A percentile compares a stretch with the other conserved stretches of the same genome.
phyloP scores from a whole-genome alignment of 192 early-diverging fungal genomes.

The Coemansia sp. region DNA sequence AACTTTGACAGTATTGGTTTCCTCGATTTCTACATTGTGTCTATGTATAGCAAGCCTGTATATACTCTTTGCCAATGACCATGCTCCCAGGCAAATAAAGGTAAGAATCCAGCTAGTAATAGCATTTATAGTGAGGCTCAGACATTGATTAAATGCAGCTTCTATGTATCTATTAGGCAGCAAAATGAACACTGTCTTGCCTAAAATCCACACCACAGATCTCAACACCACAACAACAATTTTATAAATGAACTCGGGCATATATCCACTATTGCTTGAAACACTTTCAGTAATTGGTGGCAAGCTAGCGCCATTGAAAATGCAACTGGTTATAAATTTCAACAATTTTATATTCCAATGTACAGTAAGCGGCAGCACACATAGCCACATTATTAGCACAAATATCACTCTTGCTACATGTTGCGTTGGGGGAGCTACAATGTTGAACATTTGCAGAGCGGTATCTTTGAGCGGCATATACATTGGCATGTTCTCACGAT shows the following conservation, averaged over 20 bases:
- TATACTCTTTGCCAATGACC: neutral
- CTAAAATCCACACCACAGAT: neutral
- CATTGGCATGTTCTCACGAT: neutral
- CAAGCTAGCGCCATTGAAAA: neutral
- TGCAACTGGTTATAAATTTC: neutral
- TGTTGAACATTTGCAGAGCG: slow-evolving; percentile 30
- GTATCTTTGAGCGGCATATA: slow-evolving; percentile 28
- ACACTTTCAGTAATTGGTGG: neutral
- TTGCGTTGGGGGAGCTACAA: slow-evolving; percentile 26
- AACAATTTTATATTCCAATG: slow-evolving; percentile 51
- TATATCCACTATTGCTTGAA: neutral
- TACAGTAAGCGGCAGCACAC: slow-evolving; percentile 70
- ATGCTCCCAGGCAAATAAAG: neutral
- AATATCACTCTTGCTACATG: neutral
- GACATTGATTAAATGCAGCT: neutral
- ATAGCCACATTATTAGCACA: slow-evolving; percentile 70
- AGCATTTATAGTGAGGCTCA: neutral
- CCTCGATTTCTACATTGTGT: neutral
- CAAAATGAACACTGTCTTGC: neutral
- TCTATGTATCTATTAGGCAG: neutral
- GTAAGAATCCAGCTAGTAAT: neutral
- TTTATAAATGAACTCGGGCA: neutral
- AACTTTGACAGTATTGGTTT: neutral
- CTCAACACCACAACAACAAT: neutral
- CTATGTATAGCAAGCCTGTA: neutral